A percentile compares a stretch with the other conserved stretches of the same genome.
These are phyloP conservation scores for Apophysomyces sp. DNA, from an alignment of 371 early-diverging fungal genomes.

Conservation along the genomic window DNA sequence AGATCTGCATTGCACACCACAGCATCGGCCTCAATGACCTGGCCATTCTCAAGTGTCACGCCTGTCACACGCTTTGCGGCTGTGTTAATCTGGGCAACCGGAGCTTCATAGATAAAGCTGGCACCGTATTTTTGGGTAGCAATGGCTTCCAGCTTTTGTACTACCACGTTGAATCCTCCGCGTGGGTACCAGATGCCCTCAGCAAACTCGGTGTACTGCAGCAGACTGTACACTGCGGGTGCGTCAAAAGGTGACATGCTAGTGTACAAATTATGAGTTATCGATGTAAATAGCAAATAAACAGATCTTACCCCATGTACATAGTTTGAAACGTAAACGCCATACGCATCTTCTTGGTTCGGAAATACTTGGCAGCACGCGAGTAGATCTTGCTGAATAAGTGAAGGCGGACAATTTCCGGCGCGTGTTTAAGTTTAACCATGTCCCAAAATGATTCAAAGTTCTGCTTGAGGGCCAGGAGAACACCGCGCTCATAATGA, in stretches of 20 bases:
- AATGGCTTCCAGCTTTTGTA: constrained; percentile 51
- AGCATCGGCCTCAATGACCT: constrained; percentile 52
- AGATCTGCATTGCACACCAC: constrained; percentile 67
- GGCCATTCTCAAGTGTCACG: constrained; percentile 50
- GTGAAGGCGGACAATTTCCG: constrained; percentile 48
- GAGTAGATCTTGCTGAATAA: constrained; percentile 51
- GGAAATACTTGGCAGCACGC: constrained; percentile 51
- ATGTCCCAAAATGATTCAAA: constrained; percentile 54
- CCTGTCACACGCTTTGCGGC: constrained; percentile 41
- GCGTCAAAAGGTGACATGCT: constrained; percentile 72
- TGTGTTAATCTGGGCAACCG: constrained; percentile 52
- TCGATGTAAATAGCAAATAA: neutral
- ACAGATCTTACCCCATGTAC: constrained; percentile 51
- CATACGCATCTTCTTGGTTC: constrained; percentile 59
- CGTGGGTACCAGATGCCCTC: constrained; percentile 69
- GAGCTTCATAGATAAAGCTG: constrained; percentile 40
- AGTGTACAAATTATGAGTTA: constrained; percentile 3
- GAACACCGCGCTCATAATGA: constrained; percentile 52
- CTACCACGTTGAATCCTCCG: constrained; percentile 64
- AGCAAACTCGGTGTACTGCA: constrained; percentile 64
- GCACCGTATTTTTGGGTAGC: constrained; percentile 52
- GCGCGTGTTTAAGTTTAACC: constrained; percentile 37
- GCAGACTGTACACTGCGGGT: constrained; percentile 60
- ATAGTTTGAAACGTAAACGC: constrained; percentile 68
- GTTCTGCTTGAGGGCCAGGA: constrained; percentile 53